Evolutionary conservation across 345 rosid species (phyloP).

Genomic region (Eucalyptus camaldulensis): DNA sequence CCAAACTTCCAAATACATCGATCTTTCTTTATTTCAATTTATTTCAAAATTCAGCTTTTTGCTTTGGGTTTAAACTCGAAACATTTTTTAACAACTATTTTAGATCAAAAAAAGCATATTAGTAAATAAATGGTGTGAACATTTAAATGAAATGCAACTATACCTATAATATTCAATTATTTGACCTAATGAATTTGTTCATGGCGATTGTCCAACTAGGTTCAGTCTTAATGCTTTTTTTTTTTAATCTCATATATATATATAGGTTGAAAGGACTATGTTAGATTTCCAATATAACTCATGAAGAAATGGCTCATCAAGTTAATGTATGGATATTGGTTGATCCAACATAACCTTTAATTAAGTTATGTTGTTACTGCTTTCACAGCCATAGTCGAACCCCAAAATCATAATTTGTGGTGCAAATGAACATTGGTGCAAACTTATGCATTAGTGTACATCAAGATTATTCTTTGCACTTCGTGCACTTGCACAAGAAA

Average conservation of each 20-base stretch:
- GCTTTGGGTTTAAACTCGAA: too few relatives aligned
- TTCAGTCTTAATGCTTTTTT: background rate
- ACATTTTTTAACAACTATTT: fast-evolving
- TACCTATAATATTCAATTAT: too few relatives aligned
- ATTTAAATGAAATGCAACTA: too few relatives aligned
- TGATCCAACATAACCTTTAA: background rate
- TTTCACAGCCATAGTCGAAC: too few relatives aligned
- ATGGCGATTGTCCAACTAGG: background rate
- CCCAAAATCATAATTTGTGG: background rate
- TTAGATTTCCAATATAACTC: background rate
- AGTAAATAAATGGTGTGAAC: too few relatives aligned
- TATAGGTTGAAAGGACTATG: background rate
- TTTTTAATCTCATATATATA: too few relatives aligned
- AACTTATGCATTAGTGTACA: too few relatives aligned
- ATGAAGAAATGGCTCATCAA: background rate
- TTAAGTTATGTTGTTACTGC: background rate
- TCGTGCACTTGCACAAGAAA: slow-evolving; percentile 52
- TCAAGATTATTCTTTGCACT: slow-evolving; percentile 33
- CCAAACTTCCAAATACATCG: too few relatives aligned
- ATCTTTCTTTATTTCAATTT: too few relatives aligned
- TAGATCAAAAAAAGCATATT: too few relatives aligned
- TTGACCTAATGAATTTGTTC: background rate
- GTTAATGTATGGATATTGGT: background rate
- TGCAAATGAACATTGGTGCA: too few relatives aligned
- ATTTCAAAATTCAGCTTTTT: too few relatives aligned